Evolutionary conservation across 345 rosid genomes (phyloP).

Genomic region (Clausena lansium): DNA sequence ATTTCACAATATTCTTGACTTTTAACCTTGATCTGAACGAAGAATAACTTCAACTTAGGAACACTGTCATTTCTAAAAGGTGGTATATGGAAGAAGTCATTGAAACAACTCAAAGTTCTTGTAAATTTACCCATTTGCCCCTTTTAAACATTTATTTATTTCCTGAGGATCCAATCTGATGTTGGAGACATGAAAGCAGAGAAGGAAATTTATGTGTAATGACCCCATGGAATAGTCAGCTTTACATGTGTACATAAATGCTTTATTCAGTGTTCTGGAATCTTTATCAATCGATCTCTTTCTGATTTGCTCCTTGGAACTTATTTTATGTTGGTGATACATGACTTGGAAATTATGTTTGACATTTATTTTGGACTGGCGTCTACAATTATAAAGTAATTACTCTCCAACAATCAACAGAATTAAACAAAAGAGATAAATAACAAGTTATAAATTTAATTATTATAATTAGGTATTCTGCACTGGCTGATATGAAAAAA

Average conservation of each 20-base stretch:
- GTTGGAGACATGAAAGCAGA: constrained; percentile 31
- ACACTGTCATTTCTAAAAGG: no score
- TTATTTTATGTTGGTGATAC: neutral
- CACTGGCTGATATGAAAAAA: no score
- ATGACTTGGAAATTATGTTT: neutral
- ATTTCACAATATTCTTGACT: no score
- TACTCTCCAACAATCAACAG: neutral
- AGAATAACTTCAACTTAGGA: no score
- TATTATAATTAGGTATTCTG: no score
- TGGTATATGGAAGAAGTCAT: no score
- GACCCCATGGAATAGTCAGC: constrained; percentile 1
- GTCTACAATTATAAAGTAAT: neutral
- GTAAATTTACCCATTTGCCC: no score
- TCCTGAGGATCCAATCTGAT: constrained; percentile 29
- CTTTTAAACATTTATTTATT: no score
- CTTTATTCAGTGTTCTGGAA: neutral
- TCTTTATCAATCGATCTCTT: neutral
- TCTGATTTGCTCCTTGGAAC: neutral
- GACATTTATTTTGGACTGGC: constrained; percentile 25
- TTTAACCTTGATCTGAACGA: no score
- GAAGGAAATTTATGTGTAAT: neutral
- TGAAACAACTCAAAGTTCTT: no score
- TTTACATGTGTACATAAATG: constrained; percentile 14
- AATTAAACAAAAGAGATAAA: neutral
- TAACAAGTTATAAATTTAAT: neutral